phyloP scores from a whole-genome alignment of 2,329 filamentous ascomycete species.

The Sporothrix pseudoabietina region DNA sequence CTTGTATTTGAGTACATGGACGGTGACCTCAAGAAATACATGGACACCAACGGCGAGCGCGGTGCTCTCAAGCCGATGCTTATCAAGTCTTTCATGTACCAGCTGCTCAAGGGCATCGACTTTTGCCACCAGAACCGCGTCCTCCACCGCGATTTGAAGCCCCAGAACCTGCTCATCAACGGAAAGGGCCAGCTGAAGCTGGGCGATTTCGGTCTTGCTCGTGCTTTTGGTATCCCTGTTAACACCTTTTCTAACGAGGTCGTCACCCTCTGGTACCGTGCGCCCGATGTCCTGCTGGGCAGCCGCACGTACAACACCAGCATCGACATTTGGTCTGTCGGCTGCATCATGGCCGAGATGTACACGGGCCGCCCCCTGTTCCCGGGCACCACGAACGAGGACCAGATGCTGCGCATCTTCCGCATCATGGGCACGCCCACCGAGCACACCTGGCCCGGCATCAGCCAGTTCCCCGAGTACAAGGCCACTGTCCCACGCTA shows the following conservation, averaged over 20 bases:
- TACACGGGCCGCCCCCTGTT: slow-evolving; percentile 95
- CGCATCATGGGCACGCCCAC: slow-evolving; percentile 97
- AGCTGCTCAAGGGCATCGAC: slow-evolving; percentile 90
- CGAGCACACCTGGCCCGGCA: slow-evolving; percentile 92
- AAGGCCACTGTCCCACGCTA: slow-evolving; percentile 94
- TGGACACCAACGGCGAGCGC: slow-evolving; percentile 89
- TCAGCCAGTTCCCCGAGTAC: slow-evolving; percentile 95
- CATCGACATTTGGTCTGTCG: slow-evolving; percentile 98
- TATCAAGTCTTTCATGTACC: slow-evolving; percentile 99
- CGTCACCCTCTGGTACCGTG: slow-evolving; percentile 96
- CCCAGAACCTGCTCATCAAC: slow-evolving; percentile 95
- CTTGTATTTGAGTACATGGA: slow-evolving; percentile 99
- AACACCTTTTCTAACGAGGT: slow-evolving; percentile 99
- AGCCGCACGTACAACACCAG: slow-evolving; percentile 98
- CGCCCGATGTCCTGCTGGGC: slow-evolving; percentile 90
- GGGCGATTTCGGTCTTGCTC: slow-evolving; percentile 89
- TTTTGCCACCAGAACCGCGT: slow-evolving; percentile 98
- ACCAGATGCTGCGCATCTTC: slow-evolving; percentile 96
- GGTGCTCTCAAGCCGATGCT: slow-evolving; percentile 85
- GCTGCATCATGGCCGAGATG: slow-evolving; percentile 99
- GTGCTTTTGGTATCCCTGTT: slow-evolving; percentile 94
- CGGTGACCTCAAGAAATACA: slow-evolving; percentile 96
- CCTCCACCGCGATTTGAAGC: slow-evolving; percentile 92
- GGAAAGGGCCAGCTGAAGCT: slow-evolving; percentile 87
- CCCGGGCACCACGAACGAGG: slow-evolving; percentile 96